Evolutionary conservation across 805 yeast genomes (phyloP).

Genomic region (Sugiyamaella mastotermitis): DNA sequence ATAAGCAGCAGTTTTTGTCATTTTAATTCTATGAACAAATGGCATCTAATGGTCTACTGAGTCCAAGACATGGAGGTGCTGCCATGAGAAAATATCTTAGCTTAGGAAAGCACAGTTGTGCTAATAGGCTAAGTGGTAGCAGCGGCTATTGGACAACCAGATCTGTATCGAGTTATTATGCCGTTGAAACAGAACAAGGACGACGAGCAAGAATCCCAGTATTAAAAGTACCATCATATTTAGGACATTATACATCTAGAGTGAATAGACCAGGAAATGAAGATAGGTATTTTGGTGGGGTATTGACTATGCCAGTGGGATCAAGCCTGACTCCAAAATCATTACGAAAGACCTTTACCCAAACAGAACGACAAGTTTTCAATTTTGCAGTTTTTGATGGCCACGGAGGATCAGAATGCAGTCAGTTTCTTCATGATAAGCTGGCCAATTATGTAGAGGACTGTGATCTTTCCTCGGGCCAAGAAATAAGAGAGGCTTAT

Average conservation of each 20-base stretch:
- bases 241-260: slow-evolving; percentile 76
- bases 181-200: not conserved
- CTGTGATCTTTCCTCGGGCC: slow-evolving; percentile 33
- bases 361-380: slow-evolving; percentile 41
- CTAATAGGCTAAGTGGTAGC: no score
- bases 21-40: no score
- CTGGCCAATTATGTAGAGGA: slow-evolving; percentile 50
- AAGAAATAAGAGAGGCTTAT: slow-evolving; percentile 49
- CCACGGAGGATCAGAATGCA: slow-evolving; percentile 83
- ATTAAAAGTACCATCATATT: slow-evolving; percentile 58
- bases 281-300: slow-evolving; percentile 66
- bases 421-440: slow-evolving; percentile 49
- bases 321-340: slow-evolving; percentile 24
- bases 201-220: slow-evolving; percentile 46
- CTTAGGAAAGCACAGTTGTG: no score
- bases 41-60: no score
- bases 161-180: not conserved
- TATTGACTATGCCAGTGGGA: slow-evolving; percentile 42
- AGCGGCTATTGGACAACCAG: no score
- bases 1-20: no score
- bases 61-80: no score
- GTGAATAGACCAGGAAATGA: slow-evolving; percentile 76
- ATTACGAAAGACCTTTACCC: slow-evolving; percentile 8
- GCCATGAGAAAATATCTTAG: no score
- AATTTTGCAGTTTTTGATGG: slow-evolving; percentile 84